Evolutionary conservation across 2,329 filamentous ascomycete species (phyloP), one percentile per base, ranked within the genome.

Genomic region (Aureobasidium melanogenum): DNA sequence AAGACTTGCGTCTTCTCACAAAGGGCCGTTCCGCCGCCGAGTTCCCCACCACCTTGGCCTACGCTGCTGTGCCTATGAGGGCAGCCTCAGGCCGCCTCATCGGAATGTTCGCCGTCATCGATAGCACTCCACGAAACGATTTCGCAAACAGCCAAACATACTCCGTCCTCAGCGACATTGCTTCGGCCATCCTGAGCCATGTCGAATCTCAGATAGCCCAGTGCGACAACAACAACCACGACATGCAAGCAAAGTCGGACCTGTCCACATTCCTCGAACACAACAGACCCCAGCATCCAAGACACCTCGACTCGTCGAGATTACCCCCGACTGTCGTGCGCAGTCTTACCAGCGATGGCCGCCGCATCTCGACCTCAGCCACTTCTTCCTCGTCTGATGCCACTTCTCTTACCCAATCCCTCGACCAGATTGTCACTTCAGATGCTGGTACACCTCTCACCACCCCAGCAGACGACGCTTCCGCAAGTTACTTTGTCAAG

Each of bases 91-190:
- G 70, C 12, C 69, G 67, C 38, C 58, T 73, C 2, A 65, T 74
- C 5, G 72, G 71, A 7, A 67, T 66, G 30, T 71, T 70, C 58
- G 71, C 69, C 62, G 69, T 72, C 43, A 66, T 72, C 34, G 69
- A 73, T 60, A 65, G 65, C 56, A 66, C 68, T 48, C 61, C 65
- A 3, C 67, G 69, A 5, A 15, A n/a, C 5, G 41, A 44, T 14
- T 41, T 41, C n/a, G 9, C 14, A 2, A 12, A 22, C 6, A 1
- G 3, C 1, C 7, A 41, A 2, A 41, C 39, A 22, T 41, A 41
- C n/a, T 22, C 2, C n/a, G 14, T 22, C 8, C 8, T 41, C n/a
- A 22, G 10, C 5, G 39, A 41, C 8, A 41, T 41, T 5, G 39
- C n/a, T 12, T 10, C n/a, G 7, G 39, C n/a, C 5, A 22, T 22